Evolutionary conservation across 257 asterid species (phyloP), one percentile per base, ranked within the genome.

Genomic region (Sherardia arvensis): DNA sequence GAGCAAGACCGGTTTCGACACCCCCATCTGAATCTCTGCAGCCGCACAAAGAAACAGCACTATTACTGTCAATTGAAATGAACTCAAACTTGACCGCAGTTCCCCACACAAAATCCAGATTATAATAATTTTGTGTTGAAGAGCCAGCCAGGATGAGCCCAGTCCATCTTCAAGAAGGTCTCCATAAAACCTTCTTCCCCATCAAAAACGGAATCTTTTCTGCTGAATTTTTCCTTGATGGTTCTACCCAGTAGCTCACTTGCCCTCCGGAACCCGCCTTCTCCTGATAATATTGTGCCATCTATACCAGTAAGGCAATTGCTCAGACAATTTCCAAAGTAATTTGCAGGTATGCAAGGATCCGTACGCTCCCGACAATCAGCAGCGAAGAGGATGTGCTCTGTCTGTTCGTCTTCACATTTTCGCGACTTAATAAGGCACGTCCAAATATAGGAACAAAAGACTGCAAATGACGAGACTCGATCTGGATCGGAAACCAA

Each of bases 371-470:
- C 38, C 7, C 86, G 74, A 15, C 77, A 66, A 10, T 81, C 74
- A 8, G 74, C 79, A 0, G 59, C 40, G 21, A 32, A 64, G 2
- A 5, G 0, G 49, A 78, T 64, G 58, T 45, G 27, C 38, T 67
- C 71, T 5, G 1, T 7, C 58, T 62, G 71, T 8, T 61, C 67
- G 5, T 53, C 62, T 3, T 5, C 11, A 1, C 0, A 4, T 47
- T 18, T 17, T 47, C 53, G 61, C 1, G 75, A 62, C 59, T 65
- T 78, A 1, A 30, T 64, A n/a, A 69, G 48, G 33, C 87, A 81
- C 4, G 61, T 60, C 87, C 87, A 81, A 12, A 65, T 68, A 26
- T 74, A 74, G 10, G 80, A 76, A 36, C 73, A 73, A 11, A 68
- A 48, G 1, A 76, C 75, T 0, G 76, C 56, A 60, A 79, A 81